Base-by-base conservation (phyloP, 1,284 basidiomycete genomes). In the Cryptococcus sp. region DNA sequence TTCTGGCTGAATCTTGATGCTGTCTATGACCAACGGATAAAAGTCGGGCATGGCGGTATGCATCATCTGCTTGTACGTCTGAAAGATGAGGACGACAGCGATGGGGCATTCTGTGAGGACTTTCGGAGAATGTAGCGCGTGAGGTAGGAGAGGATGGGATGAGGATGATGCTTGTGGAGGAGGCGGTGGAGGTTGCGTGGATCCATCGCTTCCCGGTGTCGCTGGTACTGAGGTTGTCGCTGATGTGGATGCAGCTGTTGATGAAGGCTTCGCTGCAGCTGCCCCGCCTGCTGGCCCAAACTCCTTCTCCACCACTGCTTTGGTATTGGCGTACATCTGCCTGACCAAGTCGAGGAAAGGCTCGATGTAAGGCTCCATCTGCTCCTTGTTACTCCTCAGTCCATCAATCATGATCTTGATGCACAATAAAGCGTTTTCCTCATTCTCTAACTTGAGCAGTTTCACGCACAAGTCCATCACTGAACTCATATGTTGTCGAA, bases 91-190 rank as follows among this genome's bases (percentile, higher is more conserved):
- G 43, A 96, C 91, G 65, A 97, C 87, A 19, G 93, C 88, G 79
- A 96, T 89, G 7, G 91, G 91, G 81, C 96, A 90, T 78, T 99
- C 96, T 6, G 91, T 88, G 23, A 98, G 81, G 15, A 97, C 90
- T 78, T 97, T 98, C 83, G 97, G 96, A 74, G 93, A 95, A 54
- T 86, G 86, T 54, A 88, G 85, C 3, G 78, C 75, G 38, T 74
- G 73, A n/a, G 75, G 60, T 11, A 58, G 46, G 15, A 47, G 57
- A 19, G 58, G 55, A 45, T 61, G 60, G n/a, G 58, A 50, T 10
- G 65, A 52, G 7, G 66, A 50, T 15, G 67, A 54, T 5, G 62
- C 50, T 53, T 58, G 65, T 34, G 62, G 59, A 19, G 57, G 47
- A 13, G 55, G 47, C 40, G 57, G 40, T 41, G 55, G 46, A 3